Base-by-base conservation (phyloP, 2,329 filamentous ascomycete species). In the Orbilia oligospora region DNA sequence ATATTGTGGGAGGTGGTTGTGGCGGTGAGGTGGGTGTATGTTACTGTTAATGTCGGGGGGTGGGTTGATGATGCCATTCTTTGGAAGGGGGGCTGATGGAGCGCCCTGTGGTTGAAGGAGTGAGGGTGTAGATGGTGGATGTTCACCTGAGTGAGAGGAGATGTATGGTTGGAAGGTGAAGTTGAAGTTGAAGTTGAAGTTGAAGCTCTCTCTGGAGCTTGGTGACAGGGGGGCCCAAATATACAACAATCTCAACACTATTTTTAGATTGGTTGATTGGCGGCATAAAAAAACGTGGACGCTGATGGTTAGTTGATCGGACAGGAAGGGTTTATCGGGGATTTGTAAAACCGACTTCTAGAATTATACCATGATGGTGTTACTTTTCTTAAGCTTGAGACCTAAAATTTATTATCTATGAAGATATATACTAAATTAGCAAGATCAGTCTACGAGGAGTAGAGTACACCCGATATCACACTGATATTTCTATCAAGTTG, bases 1-100 rank as follows among this genome's bases (percentile, higher is more conserved):
- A 77, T 66, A 9, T 5, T 58, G 41, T 72, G 67, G 1, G 75
- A 63, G 27, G 67, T 30, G 27, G 67, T 30, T 30, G 27, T 27
- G 5, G 75, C 38, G 36, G 75, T 9, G 24, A 67, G 67, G 53
- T 71, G 68, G 9, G 63, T 78, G 55, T 78, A 78, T 8, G 44
- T 67, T 16, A 33, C 75, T 51, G 48, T 78, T 0, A 78, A 24
- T 1, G 61, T 71, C n/a, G 75, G 75, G 18, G 75, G 75, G 22
- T 78, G 68, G 30, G 41, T 72, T 51, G 75, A 71, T 20, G 64
- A 51, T 5, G 75, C 12, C 68, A 71, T 69, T 3, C 30, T 49
- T 24, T 22, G 22, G 44, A 48, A n/a, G 9, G n/a, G 44, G 9
- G n/a, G n/a, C 18, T 18, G 18, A 1, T 5, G 44, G 9, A 9